Base-by-base conservation (phyloP, 805 yeast species). In the Yamadazyma insecticola region DNA sequence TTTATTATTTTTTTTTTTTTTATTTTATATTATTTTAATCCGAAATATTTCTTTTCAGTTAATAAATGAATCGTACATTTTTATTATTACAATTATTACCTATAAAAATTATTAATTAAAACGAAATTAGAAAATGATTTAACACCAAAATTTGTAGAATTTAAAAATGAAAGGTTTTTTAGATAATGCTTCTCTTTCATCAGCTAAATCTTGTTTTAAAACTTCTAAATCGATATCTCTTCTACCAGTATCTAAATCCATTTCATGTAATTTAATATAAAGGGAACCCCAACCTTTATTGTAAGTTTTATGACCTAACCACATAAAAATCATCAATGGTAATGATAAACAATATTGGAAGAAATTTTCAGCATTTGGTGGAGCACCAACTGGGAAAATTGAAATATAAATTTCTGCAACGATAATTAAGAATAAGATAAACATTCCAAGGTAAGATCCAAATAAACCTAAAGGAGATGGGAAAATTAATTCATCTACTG, bases 341-440 rank as follows among this genome's bases (percentile, higher is more conserved):
- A 70, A 55, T 22, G 74, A 71, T 37, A 74, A 50, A 54, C 76
- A 75, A 36, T 67, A 55, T 47, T 74, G 61, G 62, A 76, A 73
- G 54, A 76, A 76, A 4, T 51, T 51, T 19, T 43, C 47, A 8
- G 62, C 68, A 36, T 33, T 48, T n/a, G 42, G 30, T 1, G 35
- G 25, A 4, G 22, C 40, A 14, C 55, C 62, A 28, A 55, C 51
- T 22, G 70, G 70, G 49, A 49, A 63, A 31, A 63, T 45, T 3
- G 71, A 55, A 5, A 60, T 53, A 60, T 67, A 64, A 31, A 64
- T 46, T 37, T 60, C 61, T 16, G 65, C 63, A 23, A 50, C 45
- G 19, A 64, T 56, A 34, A 63, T 49, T 22, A 61, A 50, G 4
- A 49, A 18, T 41, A 61, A 53, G 19, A 63, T 45, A 22, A 55